A percentile compares a stretch with the other conserved stretches of the same genome.
These are phyloP conservation scores for Leavenworthia alabamica DNA, from an alignment of 345 rosid genomes.

Conservation along the genomic window DNA sequence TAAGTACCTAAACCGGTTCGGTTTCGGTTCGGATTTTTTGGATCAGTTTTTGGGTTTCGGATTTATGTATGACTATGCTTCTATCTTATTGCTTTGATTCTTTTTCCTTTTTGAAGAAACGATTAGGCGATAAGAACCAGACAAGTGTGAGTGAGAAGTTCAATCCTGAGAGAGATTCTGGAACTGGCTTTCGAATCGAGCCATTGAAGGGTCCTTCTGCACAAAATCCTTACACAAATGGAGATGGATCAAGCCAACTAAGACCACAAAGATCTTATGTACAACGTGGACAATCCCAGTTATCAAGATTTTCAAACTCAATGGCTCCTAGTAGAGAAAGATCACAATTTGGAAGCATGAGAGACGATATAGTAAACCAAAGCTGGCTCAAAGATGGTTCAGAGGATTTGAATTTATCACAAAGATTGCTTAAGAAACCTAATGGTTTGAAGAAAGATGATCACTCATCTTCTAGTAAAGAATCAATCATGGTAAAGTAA, in stretches of 20 bases:
- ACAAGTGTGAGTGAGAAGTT: slow-evolving; percentile 38
- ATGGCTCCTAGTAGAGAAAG: slow-evolving; percentile 56
- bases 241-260: slow-evolving; percentile 25
- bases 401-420: slow-evolving; percentile 40
- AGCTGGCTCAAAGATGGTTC: slow-evolving; percentile 37
- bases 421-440: slow-evolving; percentile 39
- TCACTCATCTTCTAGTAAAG: slow-evolving; percentile 31
- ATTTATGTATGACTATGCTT: background rate
- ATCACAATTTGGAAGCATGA: slow-evolving; percentile 45
- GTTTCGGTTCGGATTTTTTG: no score
- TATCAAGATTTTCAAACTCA: slow-evolving; percentile 77
- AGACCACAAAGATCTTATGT: slow-evolving; percentile 46
- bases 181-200: slow-evolving; percentile 41
- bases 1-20: no score
- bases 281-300: slow-evolving; percentile 38
- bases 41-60: no score
- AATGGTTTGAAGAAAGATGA: slow-evolving; percentile 39
- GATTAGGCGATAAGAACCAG: slow-evolving; percentile 35
- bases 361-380: slow-evolving; percentile 38
- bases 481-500: slow-evolving; percentile 37
- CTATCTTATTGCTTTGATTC: slow-evolving; percentile 5
- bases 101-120: slow-evolving; percentile 38
- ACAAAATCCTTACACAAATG: slow-evolving; percentile 28
- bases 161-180: slow-evolving; percentile 43
- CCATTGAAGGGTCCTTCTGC: slow-evolving; percentile 31